A percentile compares a stretch with the other conserved stretches of the same genome.
These are phyloP conservation scores for Albizia julibrissin DNA, from an alignment of 306 rosid genomes.

Conservation along the genomic window DNA sequence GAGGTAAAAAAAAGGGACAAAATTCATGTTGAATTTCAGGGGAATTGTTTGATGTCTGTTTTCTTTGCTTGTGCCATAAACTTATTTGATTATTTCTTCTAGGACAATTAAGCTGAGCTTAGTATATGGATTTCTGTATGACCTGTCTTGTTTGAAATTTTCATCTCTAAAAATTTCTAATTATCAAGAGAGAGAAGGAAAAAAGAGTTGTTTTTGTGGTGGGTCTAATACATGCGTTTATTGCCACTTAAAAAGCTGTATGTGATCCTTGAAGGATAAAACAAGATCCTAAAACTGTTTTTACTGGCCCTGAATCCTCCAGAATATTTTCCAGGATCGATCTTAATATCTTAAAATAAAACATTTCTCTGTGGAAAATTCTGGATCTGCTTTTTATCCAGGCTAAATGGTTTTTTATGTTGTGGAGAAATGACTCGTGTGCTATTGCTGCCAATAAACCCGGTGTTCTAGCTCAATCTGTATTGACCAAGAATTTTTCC, in stretches of 20 bases:
- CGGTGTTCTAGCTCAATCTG: background rate
- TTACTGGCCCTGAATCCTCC: background rate
- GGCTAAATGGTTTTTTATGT: background rate
- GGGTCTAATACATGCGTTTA: background rate
- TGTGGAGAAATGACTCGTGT: background rate
- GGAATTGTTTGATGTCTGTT: background rate
- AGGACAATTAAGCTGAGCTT: background rate
- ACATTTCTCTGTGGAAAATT: background rate
- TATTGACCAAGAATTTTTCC: background rate
- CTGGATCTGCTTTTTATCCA: background rate
- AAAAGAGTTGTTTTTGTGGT: background rate
- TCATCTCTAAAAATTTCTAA: background rate
- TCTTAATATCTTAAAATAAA: background rate
- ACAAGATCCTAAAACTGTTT: background rate
- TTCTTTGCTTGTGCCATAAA: conserved; percentile 6
- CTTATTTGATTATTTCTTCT: background rate
- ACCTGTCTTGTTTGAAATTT: background rate
- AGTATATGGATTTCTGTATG: background rate
- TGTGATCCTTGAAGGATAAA: background rate
- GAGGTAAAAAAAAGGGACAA: conserved; percentile 49
- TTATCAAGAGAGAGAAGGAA: background rate
- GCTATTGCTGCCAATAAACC: background rate
- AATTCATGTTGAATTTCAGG: background rate
- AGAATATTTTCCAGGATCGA: background rate
- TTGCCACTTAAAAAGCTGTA: background rate